Conservation (phyloP, 768 basidiomycete genomes). For the Lentinus brumalis region DNA sequence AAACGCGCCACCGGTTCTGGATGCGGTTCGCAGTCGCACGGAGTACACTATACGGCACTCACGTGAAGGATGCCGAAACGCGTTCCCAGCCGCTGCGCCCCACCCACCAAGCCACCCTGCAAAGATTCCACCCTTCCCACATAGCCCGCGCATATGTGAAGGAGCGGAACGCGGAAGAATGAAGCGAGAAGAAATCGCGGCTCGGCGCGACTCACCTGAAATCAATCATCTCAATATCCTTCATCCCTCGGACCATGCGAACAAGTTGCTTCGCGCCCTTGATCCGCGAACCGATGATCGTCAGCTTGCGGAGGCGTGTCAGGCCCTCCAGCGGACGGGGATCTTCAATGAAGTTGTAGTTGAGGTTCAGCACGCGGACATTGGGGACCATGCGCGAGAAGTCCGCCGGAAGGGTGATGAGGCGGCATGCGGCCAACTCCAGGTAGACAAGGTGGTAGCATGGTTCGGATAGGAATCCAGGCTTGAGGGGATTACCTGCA, state of each 20-base stretch:
- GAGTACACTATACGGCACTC: neutral
- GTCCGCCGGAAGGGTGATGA: slow-evolving; percentile 71
- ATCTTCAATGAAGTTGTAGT: slow-evolving; percentile 94
- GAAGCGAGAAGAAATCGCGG: neutral
- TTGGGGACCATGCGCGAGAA: slow-evolving; percentile 75
- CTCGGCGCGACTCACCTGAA: slow-evolving; percentile 61
- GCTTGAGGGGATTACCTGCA: slow-evolving; percentile 70
- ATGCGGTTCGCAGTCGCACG: neutral
- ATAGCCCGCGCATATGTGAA: neutral
- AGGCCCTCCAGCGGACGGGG: slow-evolving; percentile 68
- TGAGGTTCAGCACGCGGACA: slow-evolving; percentile 88
- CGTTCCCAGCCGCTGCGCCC: neutral
- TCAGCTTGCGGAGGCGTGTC: slow-evolving; percentile 76
- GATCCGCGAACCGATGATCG: slow-evolving; percentile 81
- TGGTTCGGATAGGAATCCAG: slow-evolving; percentile 63
- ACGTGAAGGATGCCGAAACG: slow-evolving; percentile 2
- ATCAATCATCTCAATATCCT: slow-evolving; percentile 86
- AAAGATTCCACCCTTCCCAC: neutral
- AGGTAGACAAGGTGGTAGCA: slow-evolving; percentile 92
- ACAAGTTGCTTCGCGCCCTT: slow-evolving; percentile 75
- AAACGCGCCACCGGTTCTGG: slow-evolving; percentile 1
- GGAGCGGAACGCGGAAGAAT: neutral
- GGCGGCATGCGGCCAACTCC: slow-evolving; percentile 86
- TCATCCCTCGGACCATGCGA: slow-evolving; percentile 67
- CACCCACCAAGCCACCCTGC: neutral